These are phyloP conservation scores for Toxicodendron radicans DNA, from an alignment of 345 rosid genomes.

Conservation along the genomic window DNA sequence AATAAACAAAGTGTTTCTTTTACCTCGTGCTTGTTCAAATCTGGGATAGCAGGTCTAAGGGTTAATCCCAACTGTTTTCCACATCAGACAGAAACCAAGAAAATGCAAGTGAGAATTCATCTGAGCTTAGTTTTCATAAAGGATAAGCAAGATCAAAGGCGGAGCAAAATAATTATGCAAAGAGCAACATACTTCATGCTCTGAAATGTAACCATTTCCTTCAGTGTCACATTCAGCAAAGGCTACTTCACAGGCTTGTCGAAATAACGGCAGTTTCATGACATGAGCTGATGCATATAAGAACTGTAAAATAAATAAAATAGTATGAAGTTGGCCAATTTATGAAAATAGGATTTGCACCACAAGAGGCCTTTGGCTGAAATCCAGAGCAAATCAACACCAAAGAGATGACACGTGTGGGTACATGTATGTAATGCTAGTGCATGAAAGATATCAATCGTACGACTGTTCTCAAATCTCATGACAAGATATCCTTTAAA, in stretches of 20 bases:
- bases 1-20: conserved; percentile 6
- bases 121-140: conserved; percentile 6
- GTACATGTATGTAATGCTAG: background rate
- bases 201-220: conserved; percentile 48
- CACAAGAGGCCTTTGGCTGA: background rate
- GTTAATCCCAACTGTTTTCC: conserved; percentile 58
- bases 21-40: conserved; percentile 62
- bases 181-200: conserved; percentile 54
- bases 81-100: conserved; percentile 15
- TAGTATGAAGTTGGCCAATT: background rate
- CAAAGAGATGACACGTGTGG: background rate
- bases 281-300: conserved; percentile 79
- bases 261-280: conserved; percentile 60
- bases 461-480: background rate
- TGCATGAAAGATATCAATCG: background rate
- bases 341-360: background rate
- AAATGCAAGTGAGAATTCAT: conserved; percentile 16
- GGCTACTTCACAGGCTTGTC: conserved; percentile 66
- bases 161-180: background rate
- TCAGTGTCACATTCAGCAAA: conserved; percentile 53
- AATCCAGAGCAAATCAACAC: background rate
- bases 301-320: conserved; percentile 53
- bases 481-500: background rate
- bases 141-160: conserved; percentile 3
- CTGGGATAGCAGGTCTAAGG: conserved; percentile 53